Conservation (phyloP, 257 asterid genomes). For the Phtheirospermum japonicum region DNA sequence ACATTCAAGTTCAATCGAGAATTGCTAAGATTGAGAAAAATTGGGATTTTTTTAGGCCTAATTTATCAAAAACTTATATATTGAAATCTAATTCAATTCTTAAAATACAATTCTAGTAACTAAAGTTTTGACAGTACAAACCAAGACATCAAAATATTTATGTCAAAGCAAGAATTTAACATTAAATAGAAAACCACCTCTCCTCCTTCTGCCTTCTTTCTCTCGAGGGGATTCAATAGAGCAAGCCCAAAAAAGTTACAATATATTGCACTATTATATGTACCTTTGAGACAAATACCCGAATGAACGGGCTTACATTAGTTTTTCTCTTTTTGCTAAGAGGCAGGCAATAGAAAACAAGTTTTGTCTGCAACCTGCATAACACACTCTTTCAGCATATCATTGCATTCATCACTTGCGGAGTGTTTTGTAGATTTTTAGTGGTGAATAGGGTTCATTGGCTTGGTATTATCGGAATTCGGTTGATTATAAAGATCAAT, state of each 20-base stretch:
- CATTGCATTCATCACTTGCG: conserved; percentile 27
- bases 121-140: conserved; percentile 12
- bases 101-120: not conserved
- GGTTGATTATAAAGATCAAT: too few species aligned
- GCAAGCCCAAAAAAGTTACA: too few species aligned
- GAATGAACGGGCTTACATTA: not conserved
- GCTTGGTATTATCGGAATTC: too few species aligned
- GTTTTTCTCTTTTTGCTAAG: conserved; percentile 40
- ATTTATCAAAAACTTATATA: too few species aligned
- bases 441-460: too few species aligned
- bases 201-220: not conserved
- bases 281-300: conserved; percentile 15
- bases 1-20: too few species aligned
- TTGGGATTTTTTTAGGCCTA: too few species aligned
- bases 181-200: conserved; percentile 7
- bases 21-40: too few species aligned
- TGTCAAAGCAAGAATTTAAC: too few species aligned
- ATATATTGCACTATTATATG: not conserved
- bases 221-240: conserved; percentile 7
- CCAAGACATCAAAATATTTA: not conserved
- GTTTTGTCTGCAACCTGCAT: conserved; percentile 27
- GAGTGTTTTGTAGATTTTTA: too few species aligned
- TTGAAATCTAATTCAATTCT: too few species aligned
- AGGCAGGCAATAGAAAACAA: conserved; percentile 26
- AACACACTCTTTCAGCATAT: conserved; percentile 29